Evolutionary conservation across 2,329 filamentous ascomycete genomes (phyloP), one percentile per base, ranked within the genome.

Genomic region (Penicillium sp.): DNA sequence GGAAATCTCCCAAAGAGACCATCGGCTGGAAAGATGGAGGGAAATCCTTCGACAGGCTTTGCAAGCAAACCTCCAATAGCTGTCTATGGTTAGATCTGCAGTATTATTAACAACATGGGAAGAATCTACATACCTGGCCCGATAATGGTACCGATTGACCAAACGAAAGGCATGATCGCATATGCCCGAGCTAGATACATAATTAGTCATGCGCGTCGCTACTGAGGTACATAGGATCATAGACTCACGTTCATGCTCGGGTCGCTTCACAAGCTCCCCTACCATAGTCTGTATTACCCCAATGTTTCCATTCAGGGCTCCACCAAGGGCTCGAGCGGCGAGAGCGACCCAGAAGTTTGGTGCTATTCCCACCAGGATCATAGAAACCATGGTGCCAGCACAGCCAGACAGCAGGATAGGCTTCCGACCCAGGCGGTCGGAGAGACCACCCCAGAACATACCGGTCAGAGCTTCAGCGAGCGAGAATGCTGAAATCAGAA

Each of bases 251-350:
- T 96, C 91, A 74, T 95, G 90, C 65, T 92, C 88, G 13, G 89
- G 90, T 54, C 87, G 89, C 32, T 82, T 89, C 47, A 95, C 89
- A 52, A 96, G 73, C 72, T 97, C 92, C 27, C 88, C 90, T 13
- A 96, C 92, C 89, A 96, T 95, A 16, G 91, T 96, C 73, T 95
- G 88, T 61, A 94, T 90, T 34, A 94, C 89, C 27, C 89, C 91
- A 62, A 96, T 91, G 68, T 96, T 96, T 55, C 92, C 92, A 71
- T 96, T 96, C 51, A 97, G 79, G 11, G 92, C 79, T 19, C 92
- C 91, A 39, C 91, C 92, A 13, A 94, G 70, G 41, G 86, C 83
- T 65, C 92, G 82, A 13, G 91, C 91, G 29, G 84, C 67, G 41
- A 97, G 77, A 14, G 92, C 92, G 54, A 93, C 74, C 87, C 90